A percentile compares a stretch with the other conserved stretches of the same genome.
phyloP scores from a whole-genome alignment of 164 flowering plant species.

The Santalum album region DNA sequence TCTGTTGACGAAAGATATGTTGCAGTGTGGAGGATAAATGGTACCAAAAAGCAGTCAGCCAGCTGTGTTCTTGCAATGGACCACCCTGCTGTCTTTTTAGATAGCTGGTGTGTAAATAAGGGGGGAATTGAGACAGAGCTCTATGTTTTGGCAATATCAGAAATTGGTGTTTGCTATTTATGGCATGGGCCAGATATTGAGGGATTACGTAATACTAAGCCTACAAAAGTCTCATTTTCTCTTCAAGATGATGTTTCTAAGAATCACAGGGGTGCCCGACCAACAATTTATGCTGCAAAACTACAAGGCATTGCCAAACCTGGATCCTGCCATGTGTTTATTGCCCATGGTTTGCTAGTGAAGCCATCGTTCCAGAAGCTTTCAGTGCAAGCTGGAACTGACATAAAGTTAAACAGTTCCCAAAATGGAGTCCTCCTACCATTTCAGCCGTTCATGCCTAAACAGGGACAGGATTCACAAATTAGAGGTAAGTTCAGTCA shows the following conservation, averaged over 20 bases:
- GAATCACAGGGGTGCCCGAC: slow-evolving; percentile 30
- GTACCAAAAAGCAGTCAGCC: slow-evolving; percentile 58
- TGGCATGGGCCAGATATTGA: slow-evolving; percentile 66
- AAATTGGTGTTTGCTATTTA: slow-evolving; percentile 66
- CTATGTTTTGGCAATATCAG: slow-evolving; percentile 76
- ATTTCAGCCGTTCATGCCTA: slow-evolving; percentile 31
- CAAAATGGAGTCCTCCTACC: slow-evolving; percentile 67
- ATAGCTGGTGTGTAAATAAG: slow-evolving; percentile 28
- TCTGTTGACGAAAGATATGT: slow-evolving; percentile 79
- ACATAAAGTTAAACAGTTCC: slow-evolving; percentile 38
- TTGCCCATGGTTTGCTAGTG: slow-evolving; percentile 65
- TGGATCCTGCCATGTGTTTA: slow-evolving; percentile 42
- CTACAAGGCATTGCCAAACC: slow-evolving; percentile 37
- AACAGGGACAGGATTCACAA: slow-evolving; percentile 26
- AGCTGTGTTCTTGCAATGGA: slow-evolving; percentile 83
- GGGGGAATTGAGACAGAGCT: slow-evolving; percentile 27
- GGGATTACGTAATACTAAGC: slow-evolving; percentile 50
- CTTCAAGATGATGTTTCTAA: slow-evolving; percentile 23
- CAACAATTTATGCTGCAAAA: slow-evolving; percentile 65
- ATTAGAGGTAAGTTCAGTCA: slow-evolving; percentile 38
- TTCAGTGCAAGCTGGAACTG: slow-evolving; percentile 50
- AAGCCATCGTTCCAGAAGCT: slow-evolving; percentile 83
- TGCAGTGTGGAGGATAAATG: slow-evolving; percentile 72
- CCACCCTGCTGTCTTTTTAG: slow-evolving; percentile 78
- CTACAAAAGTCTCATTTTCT: slow-evolving; percentile 54